These are phyloP conservation scores for Trichomonas gallinae DNA, from an alignment of 208 protist species.

Conservation along the genomic window DNA sequence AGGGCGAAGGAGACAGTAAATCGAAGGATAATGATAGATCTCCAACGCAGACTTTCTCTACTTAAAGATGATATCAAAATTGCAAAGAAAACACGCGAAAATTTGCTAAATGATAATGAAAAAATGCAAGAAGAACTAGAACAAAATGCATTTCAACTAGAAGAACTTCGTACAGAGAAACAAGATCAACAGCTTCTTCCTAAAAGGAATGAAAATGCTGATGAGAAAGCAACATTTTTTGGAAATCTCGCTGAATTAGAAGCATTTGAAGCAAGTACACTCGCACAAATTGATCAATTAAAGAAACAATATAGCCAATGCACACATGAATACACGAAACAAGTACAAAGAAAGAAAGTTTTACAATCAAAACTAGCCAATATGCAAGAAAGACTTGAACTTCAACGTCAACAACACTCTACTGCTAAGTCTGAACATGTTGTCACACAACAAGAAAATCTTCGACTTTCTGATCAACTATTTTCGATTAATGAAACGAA, in stretches of 20 bases:
- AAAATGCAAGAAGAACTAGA: background rate
- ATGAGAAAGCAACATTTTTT: background rate
- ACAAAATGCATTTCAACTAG: background rate
- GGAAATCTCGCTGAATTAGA: background rate
- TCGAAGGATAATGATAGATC: background rate
- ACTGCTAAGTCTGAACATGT: background rate
- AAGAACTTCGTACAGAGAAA: background rate
- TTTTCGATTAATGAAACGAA: background rate
- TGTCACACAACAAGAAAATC: background rate
- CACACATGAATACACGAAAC: background rate
- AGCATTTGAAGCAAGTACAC: background rate
- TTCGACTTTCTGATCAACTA: background rate
- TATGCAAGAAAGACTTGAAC: background rate
- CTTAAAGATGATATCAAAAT: background rate
- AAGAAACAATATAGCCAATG: background rate
- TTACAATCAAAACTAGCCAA: background rate
- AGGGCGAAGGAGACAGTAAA: background rate
- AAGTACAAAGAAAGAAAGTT: background rate
- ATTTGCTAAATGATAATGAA: background rate
- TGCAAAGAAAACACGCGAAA: background rate
- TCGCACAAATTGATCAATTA: background rate
- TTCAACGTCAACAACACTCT: background rate
- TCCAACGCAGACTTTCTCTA: background rate
- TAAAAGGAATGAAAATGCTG: background rate
- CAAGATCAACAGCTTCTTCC: background rate